Percentiles rank a stretch among this genome's conserved stretches.
phyloP scores from a whole-genome alignment of 2,329 filamentous ascomycete genomes.

The Fusarium verticillioides region DNA sequence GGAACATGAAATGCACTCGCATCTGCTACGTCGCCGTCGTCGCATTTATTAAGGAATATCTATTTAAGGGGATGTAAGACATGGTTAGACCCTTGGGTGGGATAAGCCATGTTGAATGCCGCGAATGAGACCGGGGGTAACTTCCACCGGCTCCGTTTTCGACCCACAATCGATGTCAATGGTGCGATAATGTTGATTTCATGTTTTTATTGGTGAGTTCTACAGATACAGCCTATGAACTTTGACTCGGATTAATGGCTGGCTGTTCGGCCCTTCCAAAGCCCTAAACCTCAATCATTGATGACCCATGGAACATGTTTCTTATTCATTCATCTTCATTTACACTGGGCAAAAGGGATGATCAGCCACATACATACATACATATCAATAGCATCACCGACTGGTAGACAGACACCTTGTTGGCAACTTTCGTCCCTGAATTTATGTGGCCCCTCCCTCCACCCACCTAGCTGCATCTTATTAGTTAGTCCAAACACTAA shows the following conservation, averaged over 20 bases:
- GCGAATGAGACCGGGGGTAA: constrained; percentile 39
- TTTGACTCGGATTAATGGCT: not conserved
- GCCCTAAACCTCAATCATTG: not conserved
- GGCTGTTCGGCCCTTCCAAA: not conserved
- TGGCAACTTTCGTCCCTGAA: not conserved
- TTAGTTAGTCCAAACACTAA: not conserved
- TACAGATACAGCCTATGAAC: not conserved
- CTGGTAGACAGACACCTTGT: not conserved
- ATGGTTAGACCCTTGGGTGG: constrained; percentile 29
- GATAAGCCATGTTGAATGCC: constrained; percentile 21
- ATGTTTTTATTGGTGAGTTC: not conserved
- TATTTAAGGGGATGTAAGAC: constrained; percentile 38
- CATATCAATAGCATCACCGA: not conserved
- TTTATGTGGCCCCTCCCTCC: too few species aligned
- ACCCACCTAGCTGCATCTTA: not conserved
- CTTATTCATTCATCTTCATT: not conserved
- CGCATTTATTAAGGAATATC: constrained; percentile 24
- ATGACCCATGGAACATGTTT: not conserved
- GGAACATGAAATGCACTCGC: constrained; percentile 29
- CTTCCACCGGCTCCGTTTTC: constrained; percentile 35
- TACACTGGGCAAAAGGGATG: not conserved
- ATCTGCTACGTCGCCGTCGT: constrained; percentile 14
- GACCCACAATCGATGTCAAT: constrained; percentile 13
- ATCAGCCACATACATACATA: not conserved
- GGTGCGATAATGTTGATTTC: not conserved